Percentiles rank a stretch among this genome's conserved stretches.
phyloP scores from a whole-genome alignment of 352 stramenopile species.

The Phytophthora gonapodyides region DNA sequence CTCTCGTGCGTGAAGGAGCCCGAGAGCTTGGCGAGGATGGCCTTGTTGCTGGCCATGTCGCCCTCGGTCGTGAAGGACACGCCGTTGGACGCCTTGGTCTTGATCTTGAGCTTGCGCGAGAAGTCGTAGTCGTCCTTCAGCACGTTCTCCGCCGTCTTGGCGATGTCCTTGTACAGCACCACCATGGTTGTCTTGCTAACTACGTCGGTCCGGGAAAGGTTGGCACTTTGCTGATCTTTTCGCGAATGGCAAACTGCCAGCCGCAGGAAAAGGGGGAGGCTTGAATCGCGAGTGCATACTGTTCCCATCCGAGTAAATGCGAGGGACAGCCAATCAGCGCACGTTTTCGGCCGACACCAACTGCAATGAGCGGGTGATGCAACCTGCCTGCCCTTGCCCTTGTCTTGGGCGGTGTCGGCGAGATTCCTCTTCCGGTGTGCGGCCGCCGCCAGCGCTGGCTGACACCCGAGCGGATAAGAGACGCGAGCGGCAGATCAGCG shows the following conservation, averaged over 20 bases:
- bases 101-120: constrained; percentile 92
- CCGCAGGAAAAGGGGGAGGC: constrained; percentile 11
- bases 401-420: neutral
- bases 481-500: neutral
- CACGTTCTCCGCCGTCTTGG: constrained; percentile 86
- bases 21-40: constrained; percentile 84
- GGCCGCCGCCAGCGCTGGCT: constrained; percentile 1
- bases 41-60: constrained; percentile 86
- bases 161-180: constrained; percentile 86
- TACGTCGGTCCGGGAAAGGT: constrained; percentile 1
- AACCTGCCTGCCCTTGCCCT: constrained; percentile 9
- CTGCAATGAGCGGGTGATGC: too few relatives aligned
- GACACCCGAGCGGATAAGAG: neutral
- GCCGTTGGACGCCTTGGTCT: constrained; percentile 87
- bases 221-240: constrained; percentile 52
- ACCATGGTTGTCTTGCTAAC: constrained; percentile 49
- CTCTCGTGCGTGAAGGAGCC: constrained; percentile 68
- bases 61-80: constrained; percentile 89
- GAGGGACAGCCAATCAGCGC: neutral
- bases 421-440: constrained; percentile 8
- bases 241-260: constrained; percentile 46
- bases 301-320: neutral
- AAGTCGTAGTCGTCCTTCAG: constrained; percentile 91
- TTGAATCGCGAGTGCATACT: too few relatives aligned
- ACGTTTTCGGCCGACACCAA: too few relatives aligned